Percentiles rank a stretch among this genome's conserved stretches.
Evolutionary conservation across 140 eudicot genomes (phyloP).

Genomic region (Flaveria floridana): DNA sequence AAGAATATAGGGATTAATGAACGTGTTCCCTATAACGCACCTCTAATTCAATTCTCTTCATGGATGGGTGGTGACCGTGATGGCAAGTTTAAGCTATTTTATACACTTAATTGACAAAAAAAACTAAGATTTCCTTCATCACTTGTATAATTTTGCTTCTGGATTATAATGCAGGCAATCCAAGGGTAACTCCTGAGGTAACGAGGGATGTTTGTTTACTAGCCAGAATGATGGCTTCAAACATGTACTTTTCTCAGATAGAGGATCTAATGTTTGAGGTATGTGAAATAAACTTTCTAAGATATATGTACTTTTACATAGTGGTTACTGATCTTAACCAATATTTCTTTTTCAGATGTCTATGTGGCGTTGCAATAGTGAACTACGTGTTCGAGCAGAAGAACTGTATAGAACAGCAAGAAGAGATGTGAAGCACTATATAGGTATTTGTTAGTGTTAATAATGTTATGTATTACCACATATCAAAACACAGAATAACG

Average conservation of each 20-base stretch:
- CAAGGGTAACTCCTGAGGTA: constrained; percentile 97
- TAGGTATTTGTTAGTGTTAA: constrained; percentile 49
- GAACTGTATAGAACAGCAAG: constrained; percentile 66
- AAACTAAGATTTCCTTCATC: not conserved
- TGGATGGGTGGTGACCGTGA: constrained; percentile 99
- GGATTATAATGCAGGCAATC: constrained; percentile 58
- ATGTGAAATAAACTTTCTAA: not conserved
- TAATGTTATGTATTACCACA: not conserved
- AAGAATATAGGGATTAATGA: constrained; percentile 93
- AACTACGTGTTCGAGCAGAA: constrained; percentile 80
- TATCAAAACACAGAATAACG: not conserved
- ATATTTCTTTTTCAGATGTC: constrained; percentile 55
- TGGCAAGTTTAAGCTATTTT: constrained; percentile 36
- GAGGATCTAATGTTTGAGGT: constrained; percentile 99
- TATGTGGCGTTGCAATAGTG: constrained; percentile 98
- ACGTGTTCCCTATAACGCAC: constrained; percentile 95
- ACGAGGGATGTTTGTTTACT: constrained; percentile 93
- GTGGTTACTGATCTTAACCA: not conserved
- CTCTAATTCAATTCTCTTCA: constrained; percentile 94
- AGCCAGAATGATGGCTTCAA: constrained; percentile 99
- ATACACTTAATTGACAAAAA: not conserved
- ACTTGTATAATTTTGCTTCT: constrained; percentile 2
- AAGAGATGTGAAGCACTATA: constrained; percentile 93
- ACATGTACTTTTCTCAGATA: constrained; percentile 87
- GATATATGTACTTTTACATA: not conserved